These are phyloP conservation scores for Kurtzmaniella natalensis DNA, from an alignment of 1,139 yeast genomes.

Conservation along the genomic window DNA sequence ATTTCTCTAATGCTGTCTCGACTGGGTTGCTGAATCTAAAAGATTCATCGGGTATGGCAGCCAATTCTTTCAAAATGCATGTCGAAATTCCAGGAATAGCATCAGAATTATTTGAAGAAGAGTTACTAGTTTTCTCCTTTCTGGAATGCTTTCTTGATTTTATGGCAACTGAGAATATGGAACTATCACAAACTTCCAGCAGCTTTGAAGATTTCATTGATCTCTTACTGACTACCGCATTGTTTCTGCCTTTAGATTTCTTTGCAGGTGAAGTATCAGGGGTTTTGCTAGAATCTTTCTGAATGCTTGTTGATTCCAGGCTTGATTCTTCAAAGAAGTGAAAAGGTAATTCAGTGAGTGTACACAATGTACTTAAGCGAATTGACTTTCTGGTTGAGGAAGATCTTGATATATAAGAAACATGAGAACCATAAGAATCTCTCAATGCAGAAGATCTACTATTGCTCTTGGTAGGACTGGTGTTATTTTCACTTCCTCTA, in stretches of 20 bases:
- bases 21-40: constrained; percentile 58
- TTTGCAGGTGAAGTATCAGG: neutral
- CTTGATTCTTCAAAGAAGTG: constrained; percentile 16
- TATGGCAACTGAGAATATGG: constrained; percentile 32
- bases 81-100: constrained; percentile 63
- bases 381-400: constrained; percentile 29
- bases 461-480: constrained; percentile 6
- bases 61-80: constrained; percentile 62
- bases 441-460: constrained; percentile 6
- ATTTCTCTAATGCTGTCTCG: constrained; percentile 66
- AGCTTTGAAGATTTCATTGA: constrained; percentile 15
- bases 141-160: constrained; percentile 19
- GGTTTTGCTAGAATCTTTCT: neutral
- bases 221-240: neutral
- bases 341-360: constrained; percentile 42
- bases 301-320: too few species aligned
- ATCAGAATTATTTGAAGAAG: constrained; percentile 28
- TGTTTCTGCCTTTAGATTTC: too few species aligned
- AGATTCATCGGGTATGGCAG: constrained; percentile 77
- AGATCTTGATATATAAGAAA: constrained; percentile 15
- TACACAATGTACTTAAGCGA: constrained; percentile 36
- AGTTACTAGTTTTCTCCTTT: constrained; percentile 10
- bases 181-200: constrained; percentile 31
- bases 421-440: constrained; percentile 21
- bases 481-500: constrained; percentile 21